Evolutionary conservation across 257 asterid species (phyloP).

Genomic region (Catharanthus roseus): DNA sequence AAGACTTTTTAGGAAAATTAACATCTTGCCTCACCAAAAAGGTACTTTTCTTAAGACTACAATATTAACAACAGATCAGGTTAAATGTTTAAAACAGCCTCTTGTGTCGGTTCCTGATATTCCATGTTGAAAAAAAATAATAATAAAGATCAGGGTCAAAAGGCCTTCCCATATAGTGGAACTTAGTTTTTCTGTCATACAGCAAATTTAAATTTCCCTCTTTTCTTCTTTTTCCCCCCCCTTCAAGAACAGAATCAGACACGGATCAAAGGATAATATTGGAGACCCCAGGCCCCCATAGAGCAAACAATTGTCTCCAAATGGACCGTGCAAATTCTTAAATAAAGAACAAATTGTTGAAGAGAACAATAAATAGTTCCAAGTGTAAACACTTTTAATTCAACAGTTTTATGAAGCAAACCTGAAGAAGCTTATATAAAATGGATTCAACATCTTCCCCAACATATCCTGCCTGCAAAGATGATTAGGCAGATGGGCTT

Average conservation of each 20-base stretch:
- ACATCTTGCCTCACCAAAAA: neutral
- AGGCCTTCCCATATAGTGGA: neutral
- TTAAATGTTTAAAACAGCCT: neutral
- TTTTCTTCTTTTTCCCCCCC: neutral
- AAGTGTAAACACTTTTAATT: neutral
- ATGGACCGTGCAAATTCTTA: no score
- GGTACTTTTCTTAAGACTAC: neutral
- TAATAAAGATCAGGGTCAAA: neutral
- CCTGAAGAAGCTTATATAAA: slow-evolving; percentile 86
- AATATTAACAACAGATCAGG: neutral
- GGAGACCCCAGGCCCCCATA: neutral
- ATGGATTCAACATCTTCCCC: slow-evolving; percentile 99
- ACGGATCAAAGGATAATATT: neutral
- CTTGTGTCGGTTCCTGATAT: neutral
- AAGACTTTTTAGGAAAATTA: no score
- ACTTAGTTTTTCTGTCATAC: neutral
- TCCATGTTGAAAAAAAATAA: neutral
- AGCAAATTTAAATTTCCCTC: neutral
- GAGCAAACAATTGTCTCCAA: neutral
- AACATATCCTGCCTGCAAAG: slow-evolving; percentile 95
- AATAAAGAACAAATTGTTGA: neutral
- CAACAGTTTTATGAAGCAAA: slow-evolving; percentile 24
- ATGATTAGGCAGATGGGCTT: slow-evolving; percentile 2
- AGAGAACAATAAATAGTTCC: neutral
- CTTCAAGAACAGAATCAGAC: neutral